Conservation (phyloP, 2,329 filamentous ascomycete genomes). For the Cladobotryum protrusum region DNA sequence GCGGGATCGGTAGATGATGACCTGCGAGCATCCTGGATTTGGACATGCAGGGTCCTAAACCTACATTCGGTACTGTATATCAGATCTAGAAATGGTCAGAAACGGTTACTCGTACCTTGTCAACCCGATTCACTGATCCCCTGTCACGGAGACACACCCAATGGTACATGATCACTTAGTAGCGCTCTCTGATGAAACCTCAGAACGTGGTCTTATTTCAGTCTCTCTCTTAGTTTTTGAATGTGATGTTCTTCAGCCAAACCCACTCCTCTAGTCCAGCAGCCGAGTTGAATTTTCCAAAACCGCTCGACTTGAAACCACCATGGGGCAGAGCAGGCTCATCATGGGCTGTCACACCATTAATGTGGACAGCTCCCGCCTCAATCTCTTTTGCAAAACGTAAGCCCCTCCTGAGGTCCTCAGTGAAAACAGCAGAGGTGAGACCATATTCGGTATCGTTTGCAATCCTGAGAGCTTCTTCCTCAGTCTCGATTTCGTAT, state of each 20-base stretch:
- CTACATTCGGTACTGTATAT: too few relatives aligned
- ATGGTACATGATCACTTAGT: too few relatives aligned
- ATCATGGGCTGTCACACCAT: slow-evolving; percentile 60
- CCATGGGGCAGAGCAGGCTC: slow-evolving; percentile 59
- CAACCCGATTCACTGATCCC: too few relatives aligned
- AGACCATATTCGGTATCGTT: slow-evolving; percentile 82
- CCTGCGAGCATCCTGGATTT: too few relatives aligned
- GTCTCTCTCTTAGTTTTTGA: slow-evolving; percentile 27
- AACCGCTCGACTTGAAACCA: slow-evolving; percentile 58
- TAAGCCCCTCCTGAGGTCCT: slow-evolving; percentile 54
- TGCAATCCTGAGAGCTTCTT: slow-evolving; percentile 65
- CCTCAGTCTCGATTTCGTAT: slow-evolving; percentile 58
- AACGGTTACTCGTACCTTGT: too few relatives aligned
- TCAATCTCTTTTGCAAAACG: slow-evolving; percentile 58
- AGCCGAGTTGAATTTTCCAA: slow-evolving; percentile 52
- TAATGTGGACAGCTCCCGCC: slow-evolving; percentile 62
- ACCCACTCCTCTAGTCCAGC: slow-evolving; percentile 56
- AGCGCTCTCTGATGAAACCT: too few relatives aligned
- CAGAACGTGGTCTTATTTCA: too few relatives aligned
- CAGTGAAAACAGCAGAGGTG: slow-evolving; percentile 64
- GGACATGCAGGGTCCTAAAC: too few relatives aligned
- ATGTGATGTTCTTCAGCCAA: slow-evolving; percentile 58
- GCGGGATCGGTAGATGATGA: too few relatives aligned
- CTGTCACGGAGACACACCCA: too few relatives aligned
- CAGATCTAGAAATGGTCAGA: too few relatives aligned